These are phyloP conservation scores for Epichloe sibirici DNA, from an alignment of 2,329 filamentous ascomycete genomes.

Conservation along the genomic window DNA sequence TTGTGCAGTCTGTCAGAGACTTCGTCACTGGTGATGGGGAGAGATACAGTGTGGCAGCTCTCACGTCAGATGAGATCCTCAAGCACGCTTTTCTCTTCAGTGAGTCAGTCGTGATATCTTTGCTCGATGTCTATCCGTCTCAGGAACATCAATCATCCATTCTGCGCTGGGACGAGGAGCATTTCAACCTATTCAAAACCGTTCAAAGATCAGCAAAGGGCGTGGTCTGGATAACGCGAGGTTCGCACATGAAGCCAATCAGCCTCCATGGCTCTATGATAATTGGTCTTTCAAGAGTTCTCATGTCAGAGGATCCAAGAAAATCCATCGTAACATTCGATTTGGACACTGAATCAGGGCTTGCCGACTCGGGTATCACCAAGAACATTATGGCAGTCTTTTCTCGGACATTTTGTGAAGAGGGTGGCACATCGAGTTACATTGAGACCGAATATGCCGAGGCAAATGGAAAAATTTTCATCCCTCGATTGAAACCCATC, in stretches of 20 bases:
- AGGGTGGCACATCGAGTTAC: constrained; percentile 6
- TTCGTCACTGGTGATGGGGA: not conserved
- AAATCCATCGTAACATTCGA: constrained; percentile 33
- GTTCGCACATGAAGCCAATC: constrained; percentile 24
- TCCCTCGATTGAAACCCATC: constrained; percentile 33
- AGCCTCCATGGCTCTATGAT: constrained; percentile 28
- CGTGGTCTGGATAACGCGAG: constrained; percentile 36
- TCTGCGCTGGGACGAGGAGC: constrained; percentile 24
- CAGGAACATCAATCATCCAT: constrained; percentile 15
- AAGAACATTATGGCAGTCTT: constrained; percentile 16
- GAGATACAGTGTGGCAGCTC: not conserved
- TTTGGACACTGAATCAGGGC: constrained; percentile 14
- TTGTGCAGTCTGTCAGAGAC: not conserved
- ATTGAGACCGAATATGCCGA: constrained; percentile 33
- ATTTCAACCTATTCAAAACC: constrained; percentile 29
- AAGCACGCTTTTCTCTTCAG: constrained; percentile 8
- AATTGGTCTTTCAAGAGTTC: constrained; percentile 32
- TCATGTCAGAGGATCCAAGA: constrained; percentile 36
- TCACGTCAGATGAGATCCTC: constrained; percentile 3
- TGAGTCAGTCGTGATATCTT: constrained; percentile 28
- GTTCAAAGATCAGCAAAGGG: constrained; percentile 25
- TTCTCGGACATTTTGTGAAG: constrained; percentile 11
- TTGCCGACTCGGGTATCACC: constrained; percentile 8
- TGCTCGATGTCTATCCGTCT: constrained; percentile 29
- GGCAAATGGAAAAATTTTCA: constrained; percentile 22